A percentile compares a stretch with the other conserved stretches of the same genome.
phyloP scores from a whole-genome alignment of 257 asterid genomes.

The Mitragyna speciosa region DNA sequence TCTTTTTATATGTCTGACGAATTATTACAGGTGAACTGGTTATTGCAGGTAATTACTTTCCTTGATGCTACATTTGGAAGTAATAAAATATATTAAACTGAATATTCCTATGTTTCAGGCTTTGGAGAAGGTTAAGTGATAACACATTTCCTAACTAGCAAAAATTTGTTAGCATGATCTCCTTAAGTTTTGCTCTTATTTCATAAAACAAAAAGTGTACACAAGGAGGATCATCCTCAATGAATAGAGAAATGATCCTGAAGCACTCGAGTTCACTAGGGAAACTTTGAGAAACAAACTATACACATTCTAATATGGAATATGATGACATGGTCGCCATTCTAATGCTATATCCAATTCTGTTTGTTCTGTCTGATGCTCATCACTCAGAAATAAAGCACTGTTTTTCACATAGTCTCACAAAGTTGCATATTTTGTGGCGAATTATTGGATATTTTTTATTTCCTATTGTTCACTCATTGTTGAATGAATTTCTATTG shows the following conservation, averaged over 20 bases:
- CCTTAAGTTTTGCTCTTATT: too few relatives aligned
- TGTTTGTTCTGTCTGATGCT: neutral
- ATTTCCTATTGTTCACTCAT: too few relatives aligned
- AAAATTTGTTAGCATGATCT: neutral
- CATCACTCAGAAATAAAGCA: neutral
- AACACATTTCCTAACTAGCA: neutral
- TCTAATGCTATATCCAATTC: neutral
- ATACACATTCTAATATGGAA: too few relatives aligned
- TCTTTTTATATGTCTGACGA: neutral
- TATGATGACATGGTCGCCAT: neutral
- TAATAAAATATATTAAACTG: neutral
- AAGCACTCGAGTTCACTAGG: neutral
- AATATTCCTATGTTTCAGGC: neutral
- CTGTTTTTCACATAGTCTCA: too few relatives aligned
- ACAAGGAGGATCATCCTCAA: neutral
- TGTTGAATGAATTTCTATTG: too few relatives aligned
- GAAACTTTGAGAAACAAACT: too few relatives aligned
- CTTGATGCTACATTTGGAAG: neutral
- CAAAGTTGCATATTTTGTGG: too few relatives aligned
- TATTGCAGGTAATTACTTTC: neutral
- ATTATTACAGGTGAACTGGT: neutral
- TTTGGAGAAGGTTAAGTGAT: neutral
- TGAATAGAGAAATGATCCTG: neutral
- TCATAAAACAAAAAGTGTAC: too few relatives aligned
- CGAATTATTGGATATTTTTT: too few relatives aligned